A percentile compares a stretch with the other conserved stretches of the same genome.
These are phyloP conservation scores for Pseudocercospora fuligena DNA, from an alignment of 2,329 filamentous ascomycete genomes.

Conservation along the genomic window DNA sequence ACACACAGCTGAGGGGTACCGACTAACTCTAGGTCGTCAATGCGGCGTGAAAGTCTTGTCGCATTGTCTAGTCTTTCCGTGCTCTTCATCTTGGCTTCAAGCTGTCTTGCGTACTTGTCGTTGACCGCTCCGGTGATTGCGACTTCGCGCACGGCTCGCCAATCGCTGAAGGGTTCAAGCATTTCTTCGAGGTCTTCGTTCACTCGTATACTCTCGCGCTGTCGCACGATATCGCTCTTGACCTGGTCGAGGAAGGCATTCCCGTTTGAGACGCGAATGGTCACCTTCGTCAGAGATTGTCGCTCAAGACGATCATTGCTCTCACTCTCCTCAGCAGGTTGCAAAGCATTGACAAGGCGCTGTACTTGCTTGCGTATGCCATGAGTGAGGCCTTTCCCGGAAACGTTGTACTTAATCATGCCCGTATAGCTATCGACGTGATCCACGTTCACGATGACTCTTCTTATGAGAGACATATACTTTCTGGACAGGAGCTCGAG, in stretches of 20 bases:
- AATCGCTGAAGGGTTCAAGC: conserved; percentile 47
- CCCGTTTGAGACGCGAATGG: conserved; percentile 38
- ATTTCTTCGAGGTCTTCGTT: conserved; percentile 47
- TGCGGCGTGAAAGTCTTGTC: conserved; percentile 5
- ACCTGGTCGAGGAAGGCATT: conserved; percentile 39
- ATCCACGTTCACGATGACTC: conserved; percentile 52
- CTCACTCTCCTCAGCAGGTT: conserved; percentile 27
- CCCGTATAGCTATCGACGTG: conserved; percentile 56
- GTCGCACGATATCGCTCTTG: conserved; percentile 35
- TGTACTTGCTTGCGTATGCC: conserved; percentile 49
- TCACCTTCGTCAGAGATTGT: conserved; percentile 29
- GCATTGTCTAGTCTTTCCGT: conserved; percentile 11
- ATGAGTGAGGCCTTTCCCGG: conserved; percentile 49
- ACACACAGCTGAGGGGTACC: conserved; percentile 30
- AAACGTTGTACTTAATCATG: conserved; percentile 59
- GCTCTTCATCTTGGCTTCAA: conserved; percentile 43
- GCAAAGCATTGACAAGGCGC: conserved; percentile 47
- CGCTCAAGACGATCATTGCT: conserved; percentile 1
- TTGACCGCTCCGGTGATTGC: conserved; percentile 47
- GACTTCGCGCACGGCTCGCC: conserved; percentile 44
- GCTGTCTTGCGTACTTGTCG: conserved; percentile 41
- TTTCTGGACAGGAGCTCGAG: conserved; percentile 48
- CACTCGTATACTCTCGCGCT: conserved; percentile 39
- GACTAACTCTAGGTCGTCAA: conserved; percentile 20
- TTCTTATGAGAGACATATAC: conserved; percentile 49